Evolutionary conservation across 164 flowering plant genomes (phyloP), one percentile per base, ranked within the genome.

Genomic region (Aristolochia fimbriata): DNA sequence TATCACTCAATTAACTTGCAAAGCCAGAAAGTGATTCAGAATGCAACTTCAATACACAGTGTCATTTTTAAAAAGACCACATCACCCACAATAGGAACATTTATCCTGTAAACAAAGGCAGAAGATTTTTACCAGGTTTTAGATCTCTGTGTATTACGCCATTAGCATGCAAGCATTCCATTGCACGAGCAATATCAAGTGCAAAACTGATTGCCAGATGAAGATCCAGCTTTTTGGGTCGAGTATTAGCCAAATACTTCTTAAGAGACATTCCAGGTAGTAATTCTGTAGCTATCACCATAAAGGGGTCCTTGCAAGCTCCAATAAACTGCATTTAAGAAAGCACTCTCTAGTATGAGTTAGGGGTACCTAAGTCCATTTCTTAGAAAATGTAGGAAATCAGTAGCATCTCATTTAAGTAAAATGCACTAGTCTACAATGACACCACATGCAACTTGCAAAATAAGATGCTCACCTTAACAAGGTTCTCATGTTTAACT

Each of bases 81-180:
- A 37, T 7, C 43, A 37, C 43, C 43, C 43, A 3, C 9, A 37
- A 37, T 7, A 37, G 8, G 43, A 37, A 0, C 43, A 3, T 31
- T 37, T 7, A 37, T 37, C 7, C 12, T 37, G 4, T 37, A 37
- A 37, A 37, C 43, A 37, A 37, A 37, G 43, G 37, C 7, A 37
- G 12, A 37, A 37, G 12, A 23, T 19, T 30, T 15, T 20, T 82
- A 91, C 97, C 97, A 71, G 97, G 97, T 69, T 91, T 91, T 20
- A 91, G 76, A 77, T 91, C 96, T 82, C 97, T 82, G 72, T 91
- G 97, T 55, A 88, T 91, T 67, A 91, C 87, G 64, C 94, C 95
- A 76, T 88, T 86, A 54, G 92, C 88, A 80, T 91, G 97, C 47
- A 91, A 78, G 69, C 94, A 88, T 8, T 91, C 97, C 94, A 91